Percentiles rank a stretch among this genome's conserved stretches.
Evolutionary conservation across 805 yeast species (phyloP).

Genomic region (Grigorovia yakushimaensis): DNA sequence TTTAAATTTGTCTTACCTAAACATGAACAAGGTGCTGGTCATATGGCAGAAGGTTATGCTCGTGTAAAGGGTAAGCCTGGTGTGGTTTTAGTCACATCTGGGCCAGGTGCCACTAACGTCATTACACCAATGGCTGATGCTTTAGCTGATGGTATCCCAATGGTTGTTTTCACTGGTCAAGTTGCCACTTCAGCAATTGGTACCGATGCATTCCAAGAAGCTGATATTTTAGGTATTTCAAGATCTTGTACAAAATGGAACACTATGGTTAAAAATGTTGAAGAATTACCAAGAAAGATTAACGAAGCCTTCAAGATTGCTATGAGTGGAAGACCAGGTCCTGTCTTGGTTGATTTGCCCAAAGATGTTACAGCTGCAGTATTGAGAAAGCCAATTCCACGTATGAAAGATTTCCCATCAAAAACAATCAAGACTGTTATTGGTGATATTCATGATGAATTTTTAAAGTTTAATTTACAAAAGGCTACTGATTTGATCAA

Average conservation of each 20-base stretch:
- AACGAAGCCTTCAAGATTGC: constrained; percentile 98
- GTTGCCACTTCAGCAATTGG: constrained; percentile 94
- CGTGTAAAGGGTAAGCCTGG: constrained; percentile 94
- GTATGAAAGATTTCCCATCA: constrained; percentile 63
- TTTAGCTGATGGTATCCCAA: constrained; percentile 91
- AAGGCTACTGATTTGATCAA: constrained; percentile 74
- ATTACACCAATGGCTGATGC: constrained; percentile 99
- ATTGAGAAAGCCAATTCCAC: constrained; percentile 77
- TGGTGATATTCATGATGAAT: constrained; percentile 57
- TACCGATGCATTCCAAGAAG: constrained; percentile 98
- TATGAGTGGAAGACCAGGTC: constrained; percentile 94
- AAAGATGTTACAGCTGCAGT: constrained; percentile 95
- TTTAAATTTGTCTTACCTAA: constrained; percentile 88
- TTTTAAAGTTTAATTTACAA: constrained; percentile 61
- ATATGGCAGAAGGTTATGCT: constrained; percentile 99
- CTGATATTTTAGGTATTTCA: constrained; percentile 94
- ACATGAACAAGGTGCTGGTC: constrained; percentile 99
- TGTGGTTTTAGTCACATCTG: constrained; percentile 95
- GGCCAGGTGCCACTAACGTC: constrained; percentile 98
- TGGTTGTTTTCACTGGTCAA: constrained; percentile 95
- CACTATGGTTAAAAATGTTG: constrained; percentile 92
- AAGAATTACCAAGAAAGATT: constrained; percentile 89
- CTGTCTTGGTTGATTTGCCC: constrained; percentile 94
- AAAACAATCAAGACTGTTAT: constrained; percentile 62
- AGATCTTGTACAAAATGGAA: constrained; percentile 98